Evolutionary conservation across 192 early-diverging fungal genomes (phyloP).

Genomic region (Backusella parvicylindrica): DNA sequence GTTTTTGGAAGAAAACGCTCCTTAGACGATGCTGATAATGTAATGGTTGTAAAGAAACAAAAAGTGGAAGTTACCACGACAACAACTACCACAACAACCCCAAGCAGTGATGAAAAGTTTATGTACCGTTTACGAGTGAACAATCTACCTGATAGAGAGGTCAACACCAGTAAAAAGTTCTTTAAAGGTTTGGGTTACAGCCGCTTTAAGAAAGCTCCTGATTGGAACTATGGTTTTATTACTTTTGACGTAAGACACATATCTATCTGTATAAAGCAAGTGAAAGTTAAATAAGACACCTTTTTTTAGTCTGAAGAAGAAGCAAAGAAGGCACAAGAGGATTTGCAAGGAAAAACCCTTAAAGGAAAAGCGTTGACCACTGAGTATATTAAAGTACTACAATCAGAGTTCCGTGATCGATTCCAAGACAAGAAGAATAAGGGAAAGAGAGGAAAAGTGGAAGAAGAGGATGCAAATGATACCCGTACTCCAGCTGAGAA

Average conservation of each 20-base stretch:
- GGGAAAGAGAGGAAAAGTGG: constrained; percentile 37
- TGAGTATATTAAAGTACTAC: neutral
- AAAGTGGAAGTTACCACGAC: constrained; percentile 7
- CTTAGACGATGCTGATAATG: constrained; percentile 2
- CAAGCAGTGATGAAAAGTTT: neutral
- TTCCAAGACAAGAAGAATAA: constrained; percentile 43
- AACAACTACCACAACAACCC: neutral
- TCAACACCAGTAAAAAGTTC: constrained; percentile 21
- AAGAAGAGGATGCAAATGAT: constrained; percentile 31
- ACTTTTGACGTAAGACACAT: constrained; percentile 23
- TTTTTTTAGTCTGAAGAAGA: constrained; percentile 21
- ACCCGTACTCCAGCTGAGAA: constrained; percentile 53
- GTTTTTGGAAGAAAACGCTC: constrained; percentile 18
- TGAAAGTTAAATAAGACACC: neutral
- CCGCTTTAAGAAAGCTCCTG: constrained; percentile 25
- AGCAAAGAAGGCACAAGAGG: constrained; percentile 5
- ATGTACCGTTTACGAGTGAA: constrained; percentile 19
- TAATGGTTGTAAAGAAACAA: constrained; percentile 9
- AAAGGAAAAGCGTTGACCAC: constrained; percentile 17
- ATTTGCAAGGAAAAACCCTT: constrained; percentile 13
- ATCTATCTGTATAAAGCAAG: neutral
- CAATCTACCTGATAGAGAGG: constrained; percentile 20
- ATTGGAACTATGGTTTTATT: constrained; percentile 22
- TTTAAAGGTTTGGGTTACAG: constrained; percentile 17
- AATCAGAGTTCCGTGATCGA: constrained; percentile 13